Conservation (phyloP, 2,329 filamentous ascomycete species). For the Orbilia ellipsospora region DNA sequence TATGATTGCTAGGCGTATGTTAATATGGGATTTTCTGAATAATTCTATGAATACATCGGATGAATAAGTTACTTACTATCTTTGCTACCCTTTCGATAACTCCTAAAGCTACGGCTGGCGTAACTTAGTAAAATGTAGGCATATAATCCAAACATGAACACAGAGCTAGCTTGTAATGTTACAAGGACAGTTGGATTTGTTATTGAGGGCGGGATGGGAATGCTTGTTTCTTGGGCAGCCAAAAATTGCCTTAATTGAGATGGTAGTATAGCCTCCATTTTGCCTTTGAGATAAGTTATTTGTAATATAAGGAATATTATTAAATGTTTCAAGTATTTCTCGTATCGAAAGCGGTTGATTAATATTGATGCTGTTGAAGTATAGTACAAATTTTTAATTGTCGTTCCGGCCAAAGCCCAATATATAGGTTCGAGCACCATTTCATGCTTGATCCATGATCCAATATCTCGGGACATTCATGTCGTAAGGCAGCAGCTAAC, state of each 20-base stretch:
- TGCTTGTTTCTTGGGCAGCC: conserved; percentile 13
- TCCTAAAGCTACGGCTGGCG: conserved; percentile 23
- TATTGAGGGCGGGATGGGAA: background rate
- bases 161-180: background rate
- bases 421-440: too few relatives aligned
- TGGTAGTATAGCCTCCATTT: conserved; percentile 25
- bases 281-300: background rate
- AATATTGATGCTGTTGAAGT: too few relatives aligned
- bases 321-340: background rate
- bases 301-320: conserved; percentile 9
- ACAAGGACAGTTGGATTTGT: conserved; percentile 3
- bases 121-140: conserved; percentile 24
- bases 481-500: background rate
- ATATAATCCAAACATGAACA: conserved; percentile 18
- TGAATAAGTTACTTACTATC: conserved; percentile 17
- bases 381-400: too few relatives aligned
- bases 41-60: background rate
- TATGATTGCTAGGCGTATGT: conserved; percentile 21
- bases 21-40: background rate
- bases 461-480: background rate
- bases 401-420: too few relatives aligned
- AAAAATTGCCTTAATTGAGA: conserved; percentile 26
- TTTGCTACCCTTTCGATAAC: conserved; percentile 32
- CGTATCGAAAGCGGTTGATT: too few relatives aligned
- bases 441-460: background rate